Evolutionary conservation across 1,284 basidiomycete genomes (phyloP).

Genomic region (Sanghuangporus weigelae): DNA sequence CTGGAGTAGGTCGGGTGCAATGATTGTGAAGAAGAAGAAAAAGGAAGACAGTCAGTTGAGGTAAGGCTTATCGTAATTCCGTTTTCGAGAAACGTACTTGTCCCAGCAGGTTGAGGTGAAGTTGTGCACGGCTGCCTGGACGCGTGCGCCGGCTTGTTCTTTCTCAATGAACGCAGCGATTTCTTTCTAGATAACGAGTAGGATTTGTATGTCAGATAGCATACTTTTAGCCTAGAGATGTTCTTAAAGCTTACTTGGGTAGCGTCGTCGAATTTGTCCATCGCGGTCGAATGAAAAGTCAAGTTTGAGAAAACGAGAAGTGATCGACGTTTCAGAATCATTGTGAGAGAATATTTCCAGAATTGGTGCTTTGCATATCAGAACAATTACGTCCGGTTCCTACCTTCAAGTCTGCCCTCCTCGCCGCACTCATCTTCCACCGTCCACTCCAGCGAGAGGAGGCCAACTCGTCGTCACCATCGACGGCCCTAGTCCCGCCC

Average conservation of each 20-base stretch:
- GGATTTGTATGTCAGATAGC: background rate
- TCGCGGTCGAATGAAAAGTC: constrained; percentile 21
- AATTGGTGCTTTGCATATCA: background rate
- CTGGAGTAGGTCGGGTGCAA: constrained; percentile 33
- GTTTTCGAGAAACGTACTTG: constrained; percentile 51
- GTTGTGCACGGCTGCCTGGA: constrained; percentile 67
- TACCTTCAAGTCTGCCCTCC: background rate
- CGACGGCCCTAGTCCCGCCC: background rate
- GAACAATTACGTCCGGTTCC: background rate
- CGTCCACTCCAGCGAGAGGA: background rate
- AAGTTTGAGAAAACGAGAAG: background rate
- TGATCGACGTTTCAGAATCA: background rate
- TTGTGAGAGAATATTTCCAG: background rate
- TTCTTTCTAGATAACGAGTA: constrained; percentile 60
- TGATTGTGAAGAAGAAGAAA: background rate
- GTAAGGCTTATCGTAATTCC: no score
- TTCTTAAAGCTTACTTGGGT: constrained; percentile 50
- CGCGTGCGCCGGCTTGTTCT: constrained; percentile 80
- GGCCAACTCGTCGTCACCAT: background rate
- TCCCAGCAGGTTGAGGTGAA: constrained; percentile 85
- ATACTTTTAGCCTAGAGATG: background rate
- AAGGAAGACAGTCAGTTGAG: background rate
- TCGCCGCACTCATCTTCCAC: background rate
- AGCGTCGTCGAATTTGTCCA: constrained; percentile 74
- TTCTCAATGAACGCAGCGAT: constrained; percentile 79